Base-by-base conservation (phyloP, 192 early-diverging fungal genomes). In the Linnemannia schmuckeri region DNA sequence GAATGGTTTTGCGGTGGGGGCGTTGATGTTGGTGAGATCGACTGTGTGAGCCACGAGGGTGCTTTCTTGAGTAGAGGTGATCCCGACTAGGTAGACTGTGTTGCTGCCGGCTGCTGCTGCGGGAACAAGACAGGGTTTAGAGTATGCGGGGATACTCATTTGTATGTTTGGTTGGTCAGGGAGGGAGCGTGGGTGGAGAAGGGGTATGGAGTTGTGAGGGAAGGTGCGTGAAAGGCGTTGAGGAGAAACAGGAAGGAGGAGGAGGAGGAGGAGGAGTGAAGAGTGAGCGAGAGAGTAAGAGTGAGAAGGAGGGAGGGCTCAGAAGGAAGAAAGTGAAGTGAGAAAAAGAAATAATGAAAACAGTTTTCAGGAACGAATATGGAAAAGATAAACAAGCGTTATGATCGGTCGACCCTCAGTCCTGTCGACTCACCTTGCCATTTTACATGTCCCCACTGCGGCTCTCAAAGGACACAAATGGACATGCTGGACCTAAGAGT, bases 61-160 rank as follows among this genome's bases (percentile, higher is more conserved):
- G 24, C 61, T 22, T 30, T 30, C 61, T 33, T 27, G 61, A 30
- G 61, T 13, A 33, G 61, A 30, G 30, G 27, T 12, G 61, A 63
- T 63, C 3, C 61, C 61, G 27, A 13, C 30, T 9, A 63, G 61
- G 77, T 49, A 57, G 38, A 72, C 49, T 2, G 70, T 20, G 79
- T 42, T 66, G 76, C 57, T 74, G 61, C 47, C 47, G 47, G 47
- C 47, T 49, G 47, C 47, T 44, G 76, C 70, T 72, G 73, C 75
- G 57, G 76, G 73, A 73, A 74, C 82, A 47, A 72, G 77, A 71
- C 82, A 84, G 78, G 71, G 61, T 77, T 63, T 52, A 17, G 49
- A 8, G 46, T 18, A 52, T 46, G 13, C 6, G 0, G 66, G 63
- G 42, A 70, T 70, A 12, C 24, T 69, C 41, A 30, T 46, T 54